Evolutionary conservation across 2,329 filamentous ascomycete species (phyloP), one percentile per base, ranked within the genome.

Genomic region (Hypomyces perniciosus): DNA sequence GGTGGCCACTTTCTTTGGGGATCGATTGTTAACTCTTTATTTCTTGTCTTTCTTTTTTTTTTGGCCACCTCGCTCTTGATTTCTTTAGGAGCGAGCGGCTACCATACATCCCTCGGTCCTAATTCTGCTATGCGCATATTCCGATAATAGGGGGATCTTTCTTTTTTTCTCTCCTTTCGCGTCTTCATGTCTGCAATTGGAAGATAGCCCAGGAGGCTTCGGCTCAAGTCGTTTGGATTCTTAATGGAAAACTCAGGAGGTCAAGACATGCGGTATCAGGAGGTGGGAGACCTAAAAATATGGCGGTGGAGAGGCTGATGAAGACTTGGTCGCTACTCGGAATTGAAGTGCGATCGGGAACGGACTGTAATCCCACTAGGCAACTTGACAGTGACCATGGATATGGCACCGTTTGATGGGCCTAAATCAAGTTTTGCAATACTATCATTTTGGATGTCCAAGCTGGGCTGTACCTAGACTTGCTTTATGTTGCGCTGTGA

Each of bases 171-270:
- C 40, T 53, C 45, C 50, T 53, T 54, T 54, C 50, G 52, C 51
- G 45, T 59, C 56, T 49, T 59, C 46, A 59, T 58, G 54, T 57
- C 48, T 44, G 52, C 57, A 54, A 56, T 57, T 58, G 60, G 57
- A 57, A 57, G 54, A 57, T 57, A 64, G 61, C 65, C 66, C 66
- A 58, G 66, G 65, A 56, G 66, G 66, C 62, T 65, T 61, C 55
- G 20, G 53, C 46, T 56, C 58, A 48, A 57, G 53, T 58, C 53
- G 53, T 59, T 56, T 54, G 59, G 53, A 44, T 43, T 51, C 42
- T 49, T 55, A 55, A 55, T 56, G 54, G 52, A 44, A 46, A 42
- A 47, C 8, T 20, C 41, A 42, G 44, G 43, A 50, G 42, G 47
- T 41, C 30, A 46, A 38, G 43, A 50, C 50, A 45, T 38, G 46